phyloP scores from a whole-genome alignment of 1,284 basidiomycete genomes.

The Tremellales sp. region DNA sequence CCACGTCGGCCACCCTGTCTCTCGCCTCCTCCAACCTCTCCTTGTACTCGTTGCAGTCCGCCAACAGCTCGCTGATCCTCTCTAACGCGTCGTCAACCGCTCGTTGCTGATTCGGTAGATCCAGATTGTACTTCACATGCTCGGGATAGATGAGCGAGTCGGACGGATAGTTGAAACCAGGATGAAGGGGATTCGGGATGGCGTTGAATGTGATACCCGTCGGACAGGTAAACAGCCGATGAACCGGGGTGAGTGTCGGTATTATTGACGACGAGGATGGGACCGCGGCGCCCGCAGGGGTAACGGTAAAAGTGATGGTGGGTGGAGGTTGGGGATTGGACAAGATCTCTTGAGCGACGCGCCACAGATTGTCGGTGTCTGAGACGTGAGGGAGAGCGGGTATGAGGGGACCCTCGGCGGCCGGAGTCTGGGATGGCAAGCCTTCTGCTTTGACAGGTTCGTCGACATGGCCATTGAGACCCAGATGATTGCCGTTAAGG shows the following conservation, averaged over 20 bases:
- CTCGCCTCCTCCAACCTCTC: slow-evolving; percentile 53
- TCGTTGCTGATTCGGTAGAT: slow-evolving; percentile 39
- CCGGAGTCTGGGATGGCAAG: slow-evolving; percentile 1
- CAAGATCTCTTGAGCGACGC: slow-evolving; percentile 41
- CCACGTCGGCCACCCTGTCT: slow-evolving; percentile 50
- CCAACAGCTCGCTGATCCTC: slow-evolving; percentile 48
- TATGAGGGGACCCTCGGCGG: slow-evolving; percentile 12
- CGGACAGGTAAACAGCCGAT: slow-evolving; percentile 45
- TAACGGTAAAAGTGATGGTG: slow-evolving; percentile 26
- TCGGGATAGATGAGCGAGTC: slow-evolving; percentile 28
- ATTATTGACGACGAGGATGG: not conserved
- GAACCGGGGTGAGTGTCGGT: slow-evolving; percentile 36
- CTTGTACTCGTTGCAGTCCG: slow-evolving; percentile 53
- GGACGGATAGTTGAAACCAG: slow-evolving; percentile 21
- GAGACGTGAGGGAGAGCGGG: slow-evolving; percentile 37
- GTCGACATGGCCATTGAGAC: slow-evolving; percentile 6
- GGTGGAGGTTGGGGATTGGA: slow-evolving; percentile 19
- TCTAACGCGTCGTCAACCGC: slow-evolving; percentile 48
- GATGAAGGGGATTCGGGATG: slow-evolving; percentile 32
- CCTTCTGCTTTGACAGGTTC: slow-evolving; percentile 6
- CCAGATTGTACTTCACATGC: slow-evolving; percentile 42
- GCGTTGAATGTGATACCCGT: slow-evolving; percentile 42
- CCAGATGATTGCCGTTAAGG: slow-evolving; percentile 2
- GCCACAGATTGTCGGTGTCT: slow-evolving; percentile 45
- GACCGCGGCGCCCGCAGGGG: slow-evolving; percentile 21